phyloP scores from a whole-genome alignment of 2,329 filamentous ascomycete species.

The Epichloe sp. region DNA sequence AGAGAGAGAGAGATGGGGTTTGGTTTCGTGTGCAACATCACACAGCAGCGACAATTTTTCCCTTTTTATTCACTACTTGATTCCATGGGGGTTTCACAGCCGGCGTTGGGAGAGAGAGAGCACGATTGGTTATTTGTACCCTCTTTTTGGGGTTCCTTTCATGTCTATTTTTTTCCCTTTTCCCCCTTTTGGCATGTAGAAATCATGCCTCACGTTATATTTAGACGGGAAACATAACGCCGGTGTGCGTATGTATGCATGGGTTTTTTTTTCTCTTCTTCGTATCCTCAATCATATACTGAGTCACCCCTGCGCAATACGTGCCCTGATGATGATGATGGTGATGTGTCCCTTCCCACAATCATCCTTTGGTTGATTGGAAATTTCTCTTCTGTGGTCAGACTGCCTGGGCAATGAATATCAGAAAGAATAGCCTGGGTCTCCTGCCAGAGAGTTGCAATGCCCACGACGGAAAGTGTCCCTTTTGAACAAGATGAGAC shows the following conservation, averaged over 20 bases:
- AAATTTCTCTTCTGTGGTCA: too few relatives aligned
- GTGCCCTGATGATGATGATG: neutral
- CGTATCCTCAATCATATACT: neutral
- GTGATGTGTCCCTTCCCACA: too few relatives aligned
- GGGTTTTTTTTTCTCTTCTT: too few relatives aligned
- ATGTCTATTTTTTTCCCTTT: neutral
- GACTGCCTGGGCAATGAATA: too few relatives aligned
- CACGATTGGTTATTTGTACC: neutral
- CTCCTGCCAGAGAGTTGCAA: too few relatives aligned
- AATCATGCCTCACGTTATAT: neutral
- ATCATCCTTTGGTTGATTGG: too few relatives aligned
- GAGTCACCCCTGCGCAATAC: neutral
- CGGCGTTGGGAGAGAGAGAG: constrained; percentile 7
- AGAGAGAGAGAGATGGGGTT: neutral
- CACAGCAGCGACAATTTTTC: neutral
- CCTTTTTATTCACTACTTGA: neutral
- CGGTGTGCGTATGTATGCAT: too few relatives aligned
- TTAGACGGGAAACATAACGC: constrained; percentile 1
- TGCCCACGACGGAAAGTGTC: too few relatives aligned
- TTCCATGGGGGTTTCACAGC: constrained; percentile 4
- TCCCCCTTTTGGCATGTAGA: neutral
- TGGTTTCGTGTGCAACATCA: neutral
- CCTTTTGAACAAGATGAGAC: too few relatives aligned
- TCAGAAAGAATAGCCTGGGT: too few relatives aligned
- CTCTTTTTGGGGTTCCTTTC: neutral